A percentile compares a stretch with the other conserved stretches of the same genome.
Conservation (phyloP, 1,139 yeast genomes). For the Maudiozyma humilis region DNA sequence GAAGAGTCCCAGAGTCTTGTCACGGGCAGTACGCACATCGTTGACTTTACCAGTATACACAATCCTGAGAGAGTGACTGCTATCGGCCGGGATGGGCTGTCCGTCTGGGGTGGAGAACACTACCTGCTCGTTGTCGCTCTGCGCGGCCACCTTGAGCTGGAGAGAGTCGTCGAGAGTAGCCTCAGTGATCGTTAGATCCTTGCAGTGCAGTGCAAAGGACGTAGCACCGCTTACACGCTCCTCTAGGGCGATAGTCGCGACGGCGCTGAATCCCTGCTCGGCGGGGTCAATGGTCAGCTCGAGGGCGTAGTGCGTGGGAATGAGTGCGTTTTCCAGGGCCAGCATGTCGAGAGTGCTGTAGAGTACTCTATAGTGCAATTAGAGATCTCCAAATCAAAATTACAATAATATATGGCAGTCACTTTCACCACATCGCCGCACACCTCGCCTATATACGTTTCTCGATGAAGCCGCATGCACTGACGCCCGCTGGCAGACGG, state of each 20-base stretch:
- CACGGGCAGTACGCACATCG: constrained; percentile 47
- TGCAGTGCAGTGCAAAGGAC: constrained; percentile 37
- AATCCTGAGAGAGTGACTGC: constrained; percentile 12
- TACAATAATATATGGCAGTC: too few species aligned
- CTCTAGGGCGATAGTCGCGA: constrained; percentile 33
- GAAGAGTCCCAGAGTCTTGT: constrained; percentile 57
- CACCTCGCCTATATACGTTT: too few species aligned
- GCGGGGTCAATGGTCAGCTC: constrained; percentile 38
- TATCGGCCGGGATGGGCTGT: constrained; percentile 7
- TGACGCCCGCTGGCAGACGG: too few species aligned
- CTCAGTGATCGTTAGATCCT: constrained; percentile 35
- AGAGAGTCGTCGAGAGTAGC: constrained; percentile 20
- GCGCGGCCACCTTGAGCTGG: constrained; percentile 31
- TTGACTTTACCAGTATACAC: constrained; percentile 49
- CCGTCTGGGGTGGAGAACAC: constrained; percentile 25
- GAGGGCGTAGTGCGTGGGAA: constrained; percentile 42
- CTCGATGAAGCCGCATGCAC: not conserved
- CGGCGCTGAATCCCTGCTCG: constrained; percentile 52
- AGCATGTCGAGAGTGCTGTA: too few species aligned
- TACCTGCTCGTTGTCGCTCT: constrained; percentile 34
- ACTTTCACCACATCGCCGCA: too few species aligned
- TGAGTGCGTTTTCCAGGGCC: constrained; percentile 16
- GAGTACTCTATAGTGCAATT: too few species aligned
- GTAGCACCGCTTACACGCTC: constrained; percentile 16
- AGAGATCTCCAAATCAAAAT: too few species aligned